Evolutionary conservation across 139 green algal species (phyloP), one percentile per base, ranked within the genome.

Genomic region (Bryopsis sp.): DNA sequence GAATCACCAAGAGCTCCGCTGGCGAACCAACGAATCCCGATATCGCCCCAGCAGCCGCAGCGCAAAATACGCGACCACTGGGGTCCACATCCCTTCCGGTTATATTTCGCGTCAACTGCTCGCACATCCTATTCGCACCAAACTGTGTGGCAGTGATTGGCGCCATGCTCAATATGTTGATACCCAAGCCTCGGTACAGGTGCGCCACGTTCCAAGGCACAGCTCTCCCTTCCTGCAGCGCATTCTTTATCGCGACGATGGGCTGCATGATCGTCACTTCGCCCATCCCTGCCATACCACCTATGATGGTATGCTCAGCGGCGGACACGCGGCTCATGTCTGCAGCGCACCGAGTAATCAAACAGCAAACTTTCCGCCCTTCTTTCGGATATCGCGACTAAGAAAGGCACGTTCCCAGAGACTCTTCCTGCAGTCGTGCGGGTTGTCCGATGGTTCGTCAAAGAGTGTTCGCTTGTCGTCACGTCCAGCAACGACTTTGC

Each of bases 61-160:
- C 83, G 33, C 81, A 48, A 5, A n/a, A 68, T 31, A 88, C 3
- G 24, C 67, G 19, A 34, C 48, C 38, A 29, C 59, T 33, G 39
- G 75, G 50, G 29, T 34, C 38, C 31, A 33, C 33, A 26, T 75
- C 29, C 1, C n/a, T 8, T 1, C 38, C 72, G 26, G 64, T 36
- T 15, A 50, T 11, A 22, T 36, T 38, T 19, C 11, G 24, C 54
- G n/a, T 33, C 15, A 70, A 15, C 31, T 68, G 50, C 48, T 82
- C 71, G 67, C 82, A 64, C 2, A 89, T n/a, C 0, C 76, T 72
- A 69, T 92, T 94, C 15, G 85, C 80, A 4, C 87, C 89, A 76
- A 96, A 94, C 72, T 94, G 88, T 1, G 86, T 83, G 0, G 90
- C 88, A 15, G 90, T 96, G 75, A 96, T 96, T 37, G 90, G 90